Percentiles rank a stretch among this genome's conserved stretches.
Evolutionary conservation across 1,284 basidiomycete species (phyloP).

Genomic region (Ceratobasidium sp.): DNA sequence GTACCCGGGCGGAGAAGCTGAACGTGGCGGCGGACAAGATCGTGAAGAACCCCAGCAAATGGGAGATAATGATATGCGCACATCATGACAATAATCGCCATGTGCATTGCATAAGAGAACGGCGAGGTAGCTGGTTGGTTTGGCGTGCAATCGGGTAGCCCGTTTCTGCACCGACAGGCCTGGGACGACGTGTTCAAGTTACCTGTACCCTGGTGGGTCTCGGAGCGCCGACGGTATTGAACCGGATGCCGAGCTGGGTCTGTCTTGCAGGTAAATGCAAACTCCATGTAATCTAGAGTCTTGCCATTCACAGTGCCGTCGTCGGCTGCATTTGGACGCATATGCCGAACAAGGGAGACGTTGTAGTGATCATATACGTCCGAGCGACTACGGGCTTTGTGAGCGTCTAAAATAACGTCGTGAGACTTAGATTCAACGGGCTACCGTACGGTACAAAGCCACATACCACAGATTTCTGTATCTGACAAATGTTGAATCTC

Average conservation of each 20-base stretch:
- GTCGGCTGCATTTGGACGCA: neutral
- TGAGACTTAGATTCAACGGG: neutral
- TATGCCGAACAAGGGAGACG: conserved; percentile 4
- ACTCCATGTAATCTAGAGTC: neutral
- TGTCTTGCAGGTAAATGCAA: neutral
- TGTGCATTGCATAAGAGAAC: conserved; percentile 17
- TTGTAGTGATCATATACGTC: neutral
- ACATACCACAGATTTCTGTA: too few species aligned
- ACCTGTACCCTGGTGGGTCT: conserved; percentile 1
- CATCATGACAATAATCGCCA: conserved; percentile 7
- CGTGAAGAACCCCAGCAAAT: conserved; percentile 9
- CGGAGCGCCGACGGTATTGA: neutral
- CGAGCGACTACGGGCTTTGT: neutral
- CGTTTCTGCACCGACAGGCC: neutral
- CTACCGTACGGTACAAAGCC: too few species aligned
- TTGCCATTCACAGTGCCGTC: neutral
- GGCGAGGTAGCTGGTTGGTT: neutral
- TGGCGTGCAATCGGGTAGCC: neutral
- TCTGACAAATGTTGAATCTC: neutral
- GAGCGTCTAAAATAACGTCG: neutral
- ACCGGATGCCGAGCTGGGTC: neutral
- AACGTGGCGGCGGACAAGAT: neutral
- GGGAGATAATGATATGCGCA: conserved; percentile 17
- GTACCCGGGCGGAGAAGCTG: conserved; percentile 10
- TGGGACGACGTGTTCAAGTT: neutral